phyloP scores from a whole-genome alignment of 1,284 basidiomycete genomes.

The Cystobasidium sp. region DNA sequence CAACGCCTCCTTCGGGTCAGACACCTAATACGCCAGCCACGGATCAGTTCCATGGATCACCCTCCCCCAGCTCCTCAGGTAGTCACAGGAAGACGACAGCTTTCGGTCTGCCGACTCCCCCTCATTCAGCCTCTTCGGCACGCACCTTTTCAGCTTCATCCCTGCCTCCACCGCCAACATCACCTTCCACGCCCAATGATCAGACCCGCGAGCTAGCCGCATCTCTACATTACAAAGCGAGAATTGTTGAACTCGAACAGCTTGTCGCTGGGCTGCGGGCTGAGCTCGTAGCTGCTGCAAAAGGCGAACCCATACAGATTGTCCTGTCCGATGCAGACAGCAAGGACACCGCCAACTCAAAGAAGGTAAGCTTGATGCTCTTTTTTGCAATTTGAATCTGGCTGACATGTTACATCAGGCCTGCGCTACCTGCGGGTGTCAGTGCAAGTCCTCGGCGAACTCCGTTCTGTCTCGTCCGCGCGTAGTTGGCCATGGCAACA shows the following conservation, averaged over 20 bases:
- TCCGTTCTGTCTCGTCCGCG: constrained; percentile 38
- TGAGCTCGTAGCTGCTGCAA: constrained; percentile 5
- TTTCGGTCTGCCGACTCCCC: constrained; percentile 38
- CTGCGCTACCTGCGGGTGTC: constrained; percentile 26
- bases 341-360: not conserved
- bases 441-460: constrained; percentile 6
- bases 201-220: not conserved
- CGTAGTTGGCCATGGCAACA: constrained; percentile 38
- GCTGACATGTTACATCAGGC: no score
- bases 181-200: not conserved
- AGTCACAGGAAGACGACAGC: not conserved
- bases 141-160: constrained; percentile 27
- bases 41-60: constrained; percentile 6
- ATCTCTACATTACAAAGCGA: constrained; percentile 12
- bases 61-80: not conserved
- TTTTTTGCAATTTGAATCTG: no score
- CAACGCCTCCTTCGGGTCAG: constrained; percentile 18
- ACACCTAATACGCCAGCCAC: constrained; percentile 8
- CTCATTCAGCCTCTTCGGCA: constrained; percentile 33
- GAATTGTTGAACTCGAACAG: constrained; percentile 35
- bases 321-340: not conserved
- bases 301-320: not conserved
- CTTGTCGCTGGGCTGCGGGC: constrained; percentile 7
- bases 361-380: no score
- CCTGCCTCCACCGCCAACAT: constrained; percentile 3